Percentiles rank a stretch among this genome's conserved stretches.
phyloP scores from a whole-genome alignment of 345 rosid species.

The Salix brachista region DNA sequence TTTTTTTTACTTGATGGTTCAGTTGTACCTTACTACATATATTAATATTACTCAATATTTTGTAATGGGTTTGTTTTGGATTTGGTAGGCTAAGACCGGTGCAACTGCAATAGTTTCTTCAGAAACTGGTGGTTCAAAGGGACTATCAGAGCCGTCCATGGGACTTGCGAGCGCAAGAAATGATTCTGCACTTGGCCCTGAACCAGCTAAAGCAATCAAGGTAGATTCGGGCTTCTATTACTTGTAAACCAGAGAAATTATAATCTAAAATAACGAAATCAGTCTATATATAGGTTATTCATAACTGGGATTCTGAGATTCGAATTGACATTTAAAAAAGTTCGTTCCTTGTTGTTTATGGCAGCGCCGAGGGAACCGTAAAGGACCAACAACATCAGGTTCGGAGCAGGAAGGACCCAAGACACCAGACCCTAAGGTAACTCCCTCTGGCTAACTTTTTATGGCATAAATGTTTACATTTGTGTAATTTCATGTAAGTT shows the following conservation, averaged over 20 bases:
- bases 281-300: neutral
- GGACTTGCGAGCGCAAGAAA: slow-evolving; percentile 31
- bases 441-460: neutral
- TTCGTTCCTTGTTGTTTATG: neutral
- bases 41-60: neutral
- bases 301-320: slow-evolving; percentile 18
- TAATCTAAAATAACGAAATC: neutral
- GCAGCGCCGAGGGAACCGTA: slow-evolving; percentile 48
- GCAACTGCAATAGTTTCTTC: slow-evolving; percentile 21
- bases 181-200: slow-evolving; percentile 18
- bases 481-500: neutral
- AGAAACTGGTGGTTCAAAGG: slow-evolving; percentile 35
- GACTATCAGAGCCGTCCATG: slow-evolving; percentile 33
- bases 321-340: slow-evolving; percentile 2
- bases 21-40: neutral
- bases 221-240: slow-evolving; percentile 4
- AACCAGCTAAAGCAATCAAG: slow-evolving; percentile 39
- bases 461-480: neutral
- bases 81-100: slow-evolving; percentile 20
- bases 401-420: slow-evolving; percentile 47
- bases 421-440: slow-evolving; percentile 51
- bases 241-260: neutral
- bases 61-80: slow-evolving; percentile 19
- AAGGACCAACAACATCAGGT: slow-evolving; percentile 36
- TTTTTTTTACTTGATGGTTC: neutral